A percentile compares a stretch with the other conserved stretches of the same genome.
phyloP scores from a whole-genome alignment of 441 rosid species.

The Euphorbia celastroides region DNA sequence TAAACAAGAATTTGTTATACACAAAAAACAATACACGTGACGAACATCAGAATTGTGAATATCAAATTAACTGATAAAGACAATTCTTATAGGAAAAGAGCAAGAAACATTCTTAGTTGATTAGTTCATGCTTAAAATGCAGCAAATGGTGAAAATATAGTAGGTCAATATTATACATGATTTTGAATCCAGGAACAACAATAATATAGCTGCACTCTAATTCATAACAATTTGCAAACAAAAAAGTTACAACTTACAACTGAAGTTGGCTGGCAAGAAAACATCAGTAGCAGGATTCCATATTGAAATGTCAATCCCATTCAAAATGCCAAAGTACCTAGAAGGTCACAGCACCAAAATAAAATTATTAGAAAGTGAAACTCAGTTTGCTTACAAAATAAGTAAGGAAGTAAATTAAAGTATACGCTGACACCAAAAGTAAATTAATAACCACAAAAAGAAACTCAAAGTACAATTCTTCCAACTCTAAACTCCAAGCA shows the following conservation, averaged over 20 bases:
- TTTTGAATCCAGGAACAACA: background rate
- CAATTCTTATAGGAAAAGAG: background rate
- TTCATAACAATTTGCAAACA: background rate
- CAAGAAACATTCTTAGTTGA: background rate
- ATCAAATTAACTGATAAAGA: background rate
- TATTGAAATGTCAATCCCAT: slow-evolving; percentile 45
- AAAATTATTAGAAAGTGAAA: slow-evolving; percentile 7
- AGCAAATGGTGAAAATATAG: background rate
- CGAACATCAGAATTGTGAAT: background rate
- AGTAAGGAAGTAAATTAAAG: background rate
- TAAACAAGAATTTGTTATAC: background rate
- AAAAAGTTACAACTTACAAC: slow-evolving; percentile 28
- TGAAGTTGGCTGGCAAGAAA: slow-evolving; percentile 46
- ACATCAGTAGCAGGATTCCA: slow-evolving; percentile 52
- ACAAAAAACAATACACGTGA: background rate
- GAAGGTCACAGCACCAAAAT: slow-evolving; percentile 12
- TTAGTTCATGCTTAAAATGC: background rate
- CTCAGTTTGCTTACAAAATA: background rate
- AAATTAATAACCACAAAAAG: background rate
- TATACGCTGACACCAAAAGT: background rate
- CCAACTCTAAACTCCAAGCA: background rate
- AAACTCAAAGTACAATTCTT: background rate
- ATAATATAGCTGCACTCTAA: background rate
- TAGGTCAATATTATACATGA: background rate
- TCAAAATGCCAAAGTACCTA: slow-evolving; percentile 52